A percentile compares a stretch with the other conserved stretches of the same genome.
Conservation (phyloP, 2,329 filamentous ascomycete genomes). For the Sarocladium oryzae region DNA sequence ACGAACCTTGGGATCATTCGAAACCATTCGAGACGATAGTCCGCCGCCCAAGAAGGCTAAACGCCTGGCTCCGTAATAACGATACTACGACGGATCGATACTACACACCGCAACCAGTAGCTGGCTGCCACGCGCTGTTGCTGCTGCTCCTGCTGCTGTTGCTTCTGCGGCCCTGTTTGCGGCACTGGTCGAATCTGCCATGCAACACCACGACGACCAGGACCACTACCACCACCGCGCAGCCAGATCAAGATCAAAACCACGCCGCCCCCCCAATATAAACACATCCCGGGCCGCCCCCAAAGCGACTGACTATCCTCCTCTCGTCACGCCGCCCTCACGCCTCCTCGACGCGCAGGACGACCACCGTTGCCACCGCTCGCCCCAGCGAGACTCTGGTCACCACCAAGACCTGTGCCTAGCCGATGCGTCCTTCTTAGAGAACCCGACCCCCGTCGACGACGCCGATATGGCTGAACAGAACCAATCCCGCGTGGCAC, state of each 20-base stretch:
- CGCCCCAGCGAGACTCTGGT: neutral
- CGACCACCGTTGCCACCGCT: neutral
- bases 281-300: conserved; percentile 2
- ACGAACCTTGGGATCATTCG: conserved; percentile 1
- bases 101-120: neutral
- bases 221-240: conserved; percentile 1
- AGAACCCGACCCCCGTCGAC: conserved; percentile 15
- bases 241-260: conserved; percentile 7
- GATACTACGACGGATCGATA: neutral
- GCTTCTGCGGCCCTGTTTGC: too few species aligned
- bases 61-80: neutral
- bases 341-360: neutral
- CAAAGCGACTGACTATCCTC: neutral
- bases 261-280: conserved; percentile 4
- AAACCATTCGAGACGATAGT: conserved; percentile 3
- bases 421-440: conserved; percentile 20
- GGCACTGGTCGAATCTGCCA: conserved; percentile 1
- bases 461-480: conserved; percentile 21
- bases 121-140: neutral
- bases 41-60: neutral
- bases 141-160: neutral
- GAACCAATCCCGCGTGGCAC: conserved; percentile 18
- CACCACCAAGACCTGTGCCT: neutral
- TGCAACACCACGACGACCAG: conserved; percentile 6
- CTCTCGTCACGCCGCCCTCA: neutral